These are phyloP conservation scores for Kalmusia sp. DNA, from an alignment of 2,329 filamentous ascomycete genomes.

Conservation along the genomic window DNA sequence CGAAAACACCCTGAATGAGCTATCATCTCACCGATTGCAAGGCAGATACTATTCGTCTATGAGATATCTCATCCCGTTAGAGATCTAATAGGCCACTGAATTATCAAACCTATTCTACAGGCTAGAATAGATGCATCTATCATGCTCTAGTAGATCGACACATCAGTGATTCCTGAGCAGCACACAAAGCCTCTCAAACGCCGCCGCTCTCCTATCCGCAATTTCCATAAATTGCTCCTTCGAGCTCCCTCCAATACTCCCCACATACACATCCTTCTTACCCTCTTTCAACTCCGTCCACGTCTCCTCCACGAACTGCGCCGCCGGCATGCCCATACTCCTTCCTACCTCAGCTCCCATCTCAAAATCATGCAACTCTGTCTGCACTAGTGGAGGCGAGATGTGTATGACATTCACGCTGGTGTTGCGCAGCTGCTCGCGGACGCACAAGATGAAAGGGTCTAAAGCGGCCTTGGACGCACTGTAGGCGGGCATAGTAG, in stretches of 20 bases:
- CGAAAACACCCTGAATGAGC: no score
- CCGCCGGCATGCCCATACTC: conserved; percentile 58
- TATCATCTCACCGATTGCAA: no score
- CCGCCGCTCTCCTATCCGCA: conserved; percentile 35
- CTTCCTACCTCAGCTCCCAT: conserved; percentile 52
- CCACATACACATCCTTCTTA: conserved; percentile 53
- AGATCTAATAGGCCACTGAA: no score
- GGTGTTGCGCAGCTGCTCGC: conserved; percentile 50
- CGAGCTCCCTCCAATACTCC: conserved; percentile 32
- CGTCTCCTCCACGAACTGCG: conserved; percentile 53
- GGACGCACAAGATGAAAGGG: conserved; percentile 54
- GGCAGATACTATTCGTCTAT: not conserved
- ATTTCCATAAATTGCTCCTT: conserved; percentile 42
- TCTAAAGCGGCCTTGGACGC: conserved; percentile 63
- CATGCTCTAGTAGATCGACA: no score
- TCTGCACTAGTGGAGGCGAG: conserved; percentile 52
- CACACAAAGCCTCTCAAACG: conserved; percentile 20
- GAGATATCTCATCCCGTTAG: no score
- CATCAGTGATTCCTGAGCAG: conserved; percentile 12
- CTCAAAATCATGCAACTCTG: conserved; percentile 58
- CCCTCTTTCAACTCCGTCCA: conserved; percentile 53
- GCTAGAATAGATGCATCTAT: no score
- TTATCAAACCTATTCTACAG: no score
- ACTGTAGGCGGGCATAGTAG: conserved; percentile 59
- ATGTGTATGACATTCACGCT: conserved; percentile 57